Percentiles rank a stretch among this genome's conserved stretches.
Evolutionary conservation across 176 grass and related monocot genomes (phyloP).

Genomic region (Musa schizocarpa): DNA sequence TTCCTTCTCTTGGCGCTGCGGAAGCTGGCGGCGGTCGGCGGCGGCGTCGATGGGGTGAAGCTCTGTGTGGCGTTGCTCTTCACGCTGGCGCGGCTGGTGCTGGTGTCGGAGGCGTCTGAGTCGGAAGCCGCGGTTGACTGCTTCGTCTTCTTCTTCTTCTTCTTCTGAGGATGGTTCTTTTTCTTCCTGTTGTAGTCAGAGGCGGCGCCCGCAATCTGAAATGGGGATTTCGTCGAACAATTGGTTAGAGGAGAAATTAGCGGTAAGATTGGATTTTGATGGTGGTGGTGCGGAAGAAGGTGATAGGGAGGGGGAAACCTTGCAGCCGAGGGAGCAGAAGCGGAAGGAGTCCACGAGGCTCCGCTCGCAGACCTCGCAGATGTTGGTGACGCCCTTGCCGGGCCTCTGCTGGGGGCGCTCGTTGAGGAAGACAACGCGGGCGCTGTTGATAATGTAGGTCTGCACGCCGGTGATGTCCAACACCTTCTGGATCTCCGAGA

Average conservation of each 20-base stretch:
- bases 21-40: constrained; percentile 8
- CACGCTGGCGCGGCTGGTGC: constrained; percentile 12
- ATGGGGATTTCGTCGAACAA: not conserved
- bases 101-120: constrained; percentile 3
- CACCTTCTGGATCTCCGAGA: constrained; percentile 90
- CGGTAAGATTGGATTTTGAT: not conserved
- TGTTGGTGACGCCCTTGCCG: constrained; percentile 97
- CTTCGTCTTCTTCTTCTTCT: constrained; percentile 6
- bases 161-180: not conserved
- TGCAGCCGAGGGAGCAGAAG: constrained; percentile 99
- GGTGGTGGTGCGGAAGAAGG: not conserved
- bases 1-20: constrained; percentile 16
- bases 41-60: constrained; percentile 15
- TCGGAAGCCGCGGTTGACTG: not conserved
- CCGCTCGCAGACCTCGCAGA: constrained; percentile 88
- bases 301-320: constrained; percentile 27
- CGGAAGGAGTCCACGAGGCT: constrained; percentile 98
- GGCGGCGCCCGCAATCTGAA: constrained; percentile 9
- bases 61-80: constrained; percentile 5
- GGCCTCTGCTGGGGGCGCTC: constrained; percentile 85
- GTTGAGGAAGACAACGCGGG: constrained; percentile 96
- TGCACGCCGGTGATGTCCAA: constrained; percentile 92
- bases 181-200: not conserved
- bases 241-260: not conserved
- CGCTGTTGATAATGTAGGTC: constrained; percentile 99